A percentile compares a stretch with the other conserved stretches of the same genome.
phyloP scores from a whole-genome alignment of 192 early-diverging fungal genomes.

The Rhizoclosmatium globosum region DNA sequence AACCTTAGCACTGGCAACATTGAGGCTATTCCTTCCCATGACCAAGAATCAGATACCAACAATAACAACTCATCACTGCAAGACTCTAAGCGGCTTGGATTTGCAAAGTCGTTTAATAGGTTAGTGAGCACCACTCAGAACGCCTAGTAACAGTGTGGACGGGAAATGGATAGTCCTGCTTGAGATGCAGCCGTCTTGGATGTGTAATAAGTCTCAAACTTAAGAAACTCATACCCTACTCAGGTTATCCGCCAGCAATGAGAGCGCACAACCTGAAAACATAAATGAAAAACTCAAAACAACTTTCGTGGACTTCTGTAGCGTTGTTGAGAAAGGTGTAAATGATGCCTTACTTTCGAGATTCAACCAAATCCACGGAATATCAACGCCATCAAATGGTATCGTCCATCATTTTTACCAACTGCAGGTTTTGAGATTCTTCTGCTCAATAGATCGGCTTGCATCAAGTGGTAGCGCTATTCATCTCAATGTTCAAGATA shows the following conservation, averaged over 20 bases:
- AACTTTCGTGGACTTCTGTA: slow-evolving; percentile 31
- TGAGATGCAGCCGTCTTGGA: too few species aligned
- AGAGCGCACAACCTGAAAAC: background rate
- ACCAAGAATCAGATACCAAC: background rate
- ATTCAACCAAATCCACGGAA: slow-evolving; percentile 33
- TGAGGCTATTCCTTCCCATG: background rate
- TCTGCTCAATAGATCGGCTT: too few species aligned
- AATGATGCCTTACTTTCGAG: slow-evolving; percentile 12
- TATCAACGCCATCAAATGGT: background rate
- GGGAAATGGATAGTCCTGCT: too few species aligned
- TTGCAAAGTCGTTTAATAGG: slow-evolving; percentile 35
- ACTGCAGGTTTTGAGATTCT: too few species aligned
- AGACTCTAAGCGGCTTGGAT: slow-evolving; percentile 32
- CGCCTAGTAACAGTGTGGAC: background rate
- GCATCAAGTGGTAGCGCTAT: too few species aligned
- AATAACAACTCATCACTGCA: slow-evolving; percentile 3
- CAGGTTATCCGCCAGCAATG: background rate
- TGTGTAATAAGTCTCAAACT: too few species aligned
- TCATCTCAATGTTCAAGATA: too few species aligned
- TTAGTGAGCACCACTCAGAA: background rate
- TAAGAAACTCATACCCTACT: background rate
- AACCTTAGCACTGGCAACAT: background rate
- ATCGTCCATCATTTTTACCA: too few species aligned
- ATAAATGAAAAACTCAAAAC: slow-evolving; percentile 32
- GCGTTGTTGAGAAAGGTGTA: slow-evolving; percentile 29